These are phyloP conservation scores for Heterobasidion irregulare DNA, from an alignment of 1,284 basidiomycete species.

Conservation along the genomic window DNA sequence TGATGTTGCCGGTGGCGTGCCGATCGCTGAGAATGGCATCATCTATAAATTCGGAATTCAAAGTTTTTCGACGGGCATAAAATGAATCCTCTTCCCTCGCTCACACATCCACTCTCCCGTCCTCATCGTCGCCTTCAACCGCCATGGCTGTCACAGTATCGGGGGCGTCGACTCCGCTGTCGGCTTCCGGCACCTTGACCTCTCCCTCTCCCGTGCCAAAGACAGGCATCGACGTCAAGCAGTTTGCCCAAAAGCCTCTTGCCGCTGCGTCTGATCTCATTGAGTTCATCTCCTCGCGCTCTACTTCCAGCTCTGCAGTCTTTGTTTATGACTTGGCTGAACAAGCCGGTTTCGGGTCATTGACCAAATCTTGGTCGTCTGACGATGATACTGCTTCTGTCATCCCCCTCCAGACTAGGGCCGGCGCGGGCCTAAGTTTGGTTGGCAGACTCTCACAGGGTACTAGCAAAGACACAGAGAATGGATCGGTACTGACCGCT, in stretches of 20 bases:
- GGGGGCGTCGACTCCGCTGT: too few species aligned
- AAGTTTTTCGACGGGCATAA: too few species aligned
- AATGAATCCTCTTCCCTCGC: too few species aligned
- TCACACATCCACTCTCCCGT: too few species aligned
- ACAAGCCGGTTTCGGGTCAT: constrained; percentile 67
- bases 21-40: too few species aligned
- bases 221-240: constrained; percentile 14
- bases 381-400: constrained; percentile 41
- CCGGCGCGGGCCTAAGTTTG: constrained; percentile 79
- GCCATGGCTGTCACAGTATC: too few species aligned
- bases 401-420: constrained; percentile 74
- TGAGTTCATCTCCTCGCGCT: constrained; percentile 56
- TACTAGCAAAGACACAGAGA: constrained; percentile 56
- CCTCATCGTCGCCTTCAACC: too few species aligned
- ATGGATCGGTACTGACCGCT: constrained; percentile 57
- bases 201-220: constrained; percentile 10
- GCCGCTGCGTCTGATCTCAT: constrained; percentile 50
- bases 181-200: not conserved
- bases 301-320: constrained; percentile 50
- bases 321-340: constrained; percentile 79
- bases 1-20: too few species aligned
- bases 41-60: not conserved
- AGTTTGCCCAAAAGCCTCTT: constrained; percentile 17
- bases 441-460: constrained; percentile 77
- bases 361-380: constrained; percentile 55